Percentiles rank a stretch among this genome's conserved stretches.
Evolutionary conservation across 2,329 filamentous ascomycete species (phyloP).

Genomic region (Bisporella sp.): DNA sequence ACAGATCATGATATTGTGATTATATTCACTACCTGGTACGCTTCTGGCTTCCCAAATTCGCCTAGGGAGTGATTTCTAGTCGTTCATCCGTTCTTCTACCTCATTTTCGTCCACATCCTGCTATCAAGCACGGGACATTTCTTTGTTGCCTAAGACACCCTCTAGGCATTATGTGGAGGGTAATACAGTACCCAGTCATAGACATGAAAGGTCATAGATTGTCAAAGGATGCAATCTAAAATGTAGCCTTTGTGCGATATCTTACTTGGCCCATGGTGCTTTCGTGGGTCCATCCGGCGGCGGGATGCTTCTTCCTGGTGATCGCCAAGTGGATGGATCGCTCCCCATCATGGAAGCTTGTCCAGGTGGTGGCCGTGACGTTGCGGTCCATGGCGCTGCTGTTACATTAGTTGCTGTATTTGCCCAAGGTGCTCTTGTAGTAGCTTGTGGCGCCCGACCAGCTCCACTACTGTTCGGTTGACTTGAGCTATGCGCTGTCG

Average conservation of each 20-base stretch:
- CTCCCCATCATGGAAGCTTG: slow-evolving; percentile 17
- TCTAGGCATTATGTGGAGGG: background rate
- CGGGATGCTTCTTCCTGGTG: background rate
- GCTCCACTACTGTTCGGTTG: slow-evolving; percentile 34
- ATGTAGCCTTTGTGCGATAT: background rate
- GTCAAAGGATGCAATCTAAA: background rate
- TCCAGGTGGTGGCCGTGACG: slow-evolving; percentile 16
- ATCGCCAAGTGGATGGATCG: background rate
- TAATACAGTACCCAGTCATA: background rate
- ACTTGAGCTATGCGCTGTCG: slow-evolving; percentile 50
- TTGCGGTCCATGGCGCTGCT: slow-evolving; percentile 21
- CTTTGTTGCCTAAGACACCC: too few species aligned
- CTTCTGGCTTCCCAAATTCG: too few species aligned
- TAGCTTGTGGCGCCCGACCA: slow-evolving; percentile 15
- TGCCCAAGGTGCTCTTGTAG: slow-evolving; percentile 23
- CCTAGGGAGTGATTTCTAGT: too few species aligned
- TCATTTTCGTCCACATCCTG: background rate
- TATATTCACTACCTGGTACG: too few species aligned
- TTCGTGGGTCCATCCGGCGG: slow-evolving; percentile 25
- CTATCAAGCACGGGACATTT: background rate
- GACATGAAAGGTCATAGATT: background rate
- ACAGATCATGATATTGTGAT: too few species aligned
- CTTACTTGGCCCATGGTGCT: slow-evolving; percentile 30
- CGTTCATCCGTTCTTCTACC: background rate
- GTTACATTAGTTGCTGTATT: slow-evolving; percentile 4